Base-by-base conservation (phyloP, 495 filamentous ascomycete genomes). In the Hypoxylon lienhwacheense region DNA sequence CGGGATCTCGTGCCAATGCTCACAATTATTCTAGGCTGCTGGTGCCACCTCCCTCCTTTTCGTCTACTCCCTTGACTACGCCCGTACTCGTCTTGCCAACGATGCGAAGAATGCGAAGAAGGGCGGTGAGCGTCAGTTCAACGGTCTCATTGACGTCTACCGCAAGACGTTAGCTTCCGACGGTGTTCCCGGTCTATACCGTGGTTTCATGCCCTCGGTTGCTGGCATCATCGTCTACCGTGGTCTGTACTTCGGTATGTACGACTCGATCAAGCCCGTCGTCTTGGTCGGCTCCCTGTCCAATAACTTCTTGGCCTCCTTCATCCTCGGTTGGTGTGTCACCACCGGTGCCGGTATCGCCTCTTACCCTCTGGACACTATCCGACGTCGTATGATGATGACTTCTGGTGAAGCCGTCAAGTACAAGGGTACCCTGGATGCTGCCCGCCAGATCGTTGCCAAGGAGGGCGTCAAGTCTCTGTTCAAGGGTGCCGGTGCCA, bases 301-400 rank as follows among this genome's bases (percentile, higher is more conserved):
- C 80, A 90, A 90, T 80, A 96, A 90, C 86, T 98, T 98, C 90
- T 78, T 97, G 63, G 93, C 93, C 73, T 97, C 93, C 47, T 98
- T 97, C 91, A 66, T 83, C 69, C 91, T 98, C 81, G 95, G 93
- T 74, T 98, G 93, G 93, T 82, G 83, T 80, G 95, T 98, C 82
- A 97, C 93, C 77, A 98, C 95, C 77, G 92, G 86, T 90, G 93
- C 93, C 77, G 95, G 93, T 95, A 96, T 98, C 78, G 92, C 92
- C 78, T 97, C 93, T 69, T 98, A 98, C 81, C 93, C 93, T 79
- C 89, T 97, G 65, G 93, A 98, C 75, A 98, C 93, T 69, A 86
- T 98, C 81, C 93, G 93, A 85, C 91, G 93, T 85, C 93, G 93
- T 83, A 98, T 98, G 93, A 98, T 98, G 93, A 98, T 98, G 93